Conservation (phyloP, 768 basidiomycete genomes). For the Pisolithus albus region DNA sequence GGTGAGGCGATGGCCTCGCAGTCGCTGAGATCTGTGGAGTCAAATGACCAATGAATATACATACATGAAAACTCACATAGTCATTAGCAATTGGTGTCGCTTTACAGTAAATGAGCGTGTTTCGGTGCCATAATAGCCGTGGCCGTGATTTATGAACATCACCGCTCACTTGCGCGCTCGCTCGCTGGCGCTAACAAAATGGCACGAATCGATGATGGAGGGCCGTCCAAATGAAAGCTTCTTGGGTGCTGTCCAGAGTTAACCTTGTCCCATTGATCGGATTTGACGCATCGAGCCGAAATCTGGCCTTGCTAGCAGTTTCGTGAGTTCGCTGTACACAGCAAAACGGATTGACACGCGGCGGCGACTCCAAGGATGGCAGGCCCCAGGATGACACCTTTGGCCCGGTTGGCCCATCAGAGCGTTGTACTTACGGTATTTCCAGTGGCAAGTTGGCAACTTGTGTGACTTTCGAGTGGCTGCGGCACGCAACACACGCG, state of each 20-base stretch:
- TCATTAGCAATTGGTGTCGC: background rate
- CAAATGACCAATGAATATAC: too few species aligned
- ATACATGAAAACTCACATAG: background rate
- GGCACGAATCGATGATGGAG: background rate
- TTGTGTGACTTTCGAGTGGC: background rate
- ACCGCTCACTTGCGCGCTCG: background rate
- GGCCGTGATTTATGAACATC: background rate
- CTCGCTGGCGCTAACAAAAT: constrained; percentile 4
- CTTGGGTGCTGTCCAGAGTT: constrained; percentile 21
- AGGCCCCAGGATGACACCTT: background rate
- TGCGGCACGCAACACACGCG: background rate
- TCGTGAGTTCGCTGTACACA: constrained; percentile 15
- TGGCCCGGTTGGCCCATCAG: background rate
- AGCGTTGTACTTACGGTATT: background rate
- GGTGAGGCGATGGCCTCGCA: background rate
- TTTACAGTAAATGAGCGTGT: background rate
- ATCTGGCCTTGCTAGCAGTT: constrained; percentile 6
- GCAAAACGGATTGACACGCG: constrained; percentile 2
- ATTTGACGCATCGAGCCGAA: constrained; percentile 8
- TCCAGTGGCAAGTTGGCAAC: background rate
- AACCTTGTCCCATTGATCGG: constrained; percentile 29
- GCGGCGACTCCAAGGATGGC: background rate
- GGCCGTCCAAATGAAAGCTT: constrained; percentile 3
- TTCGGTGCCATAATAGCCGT: background rate
- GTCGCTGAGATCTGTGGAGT: too few species aligned